A percentile compares a stretch with the other conserved stretches of the same genome.
Evolutionary conservation across 176 grass and related monocot genomes (phyloP).

Genomic region (Rhipidocladum racemiflorum): DNA sequence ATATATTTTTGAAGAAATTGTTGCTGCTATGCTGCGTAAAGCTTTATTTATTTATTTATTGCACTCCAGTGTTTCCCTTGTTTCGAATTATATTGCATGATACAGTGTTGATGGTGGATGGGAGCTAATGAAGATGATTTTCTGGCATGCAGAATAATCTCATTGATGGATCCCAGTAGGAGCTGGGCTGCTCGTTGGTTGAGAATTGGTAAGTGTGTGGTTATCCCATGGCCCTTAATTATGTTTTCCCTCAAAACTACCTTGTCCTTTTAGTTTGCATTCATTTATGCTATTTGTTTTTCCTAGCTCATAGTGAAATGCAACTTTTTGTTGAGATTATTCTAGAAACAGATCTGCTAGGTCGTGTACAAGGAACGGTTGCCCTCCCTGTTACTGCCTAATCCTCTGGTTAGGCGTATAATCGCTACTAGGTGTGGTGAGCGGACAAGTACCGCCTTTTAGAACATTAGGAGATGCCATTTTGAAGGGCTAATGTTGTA

Average conservation of each 20-base stretch:
- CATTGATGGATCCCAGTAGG: conserved; percentile 89
- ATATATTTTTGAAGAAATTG: neutral
- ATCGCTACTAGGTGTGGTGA: neutral
- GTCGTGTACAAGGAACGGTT: neutral
- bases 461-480: neutral
- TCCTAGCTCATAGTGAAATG: neutral
- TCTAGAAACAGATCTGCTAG: neutral
- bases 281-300: neutral
- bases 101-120: neutral
- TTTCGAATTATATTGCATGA: neutral
- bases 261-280: neutral
- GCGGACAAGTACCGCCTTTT: neutral
- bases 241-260: neutral
- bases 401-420: neutral
- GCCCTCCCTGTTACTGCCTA: neutral
- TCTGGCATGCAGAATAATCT: conserved; percentile 75
- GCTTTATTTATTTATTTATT: neutral
- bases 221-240: neutral
- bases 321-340: neutral
- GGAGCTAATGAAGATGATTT: neutral
- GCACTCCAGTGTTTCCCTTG: neutral
- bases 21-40: neutral
- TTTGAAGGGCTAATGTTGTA: neutral
- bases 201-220: conserved; percentile 67
- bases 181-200: conserved; percentile 97